Evolutionary conservation across 176 grass and related monocot genomes (phyloP).

Genomic region (Zea luxurians): DNA sequence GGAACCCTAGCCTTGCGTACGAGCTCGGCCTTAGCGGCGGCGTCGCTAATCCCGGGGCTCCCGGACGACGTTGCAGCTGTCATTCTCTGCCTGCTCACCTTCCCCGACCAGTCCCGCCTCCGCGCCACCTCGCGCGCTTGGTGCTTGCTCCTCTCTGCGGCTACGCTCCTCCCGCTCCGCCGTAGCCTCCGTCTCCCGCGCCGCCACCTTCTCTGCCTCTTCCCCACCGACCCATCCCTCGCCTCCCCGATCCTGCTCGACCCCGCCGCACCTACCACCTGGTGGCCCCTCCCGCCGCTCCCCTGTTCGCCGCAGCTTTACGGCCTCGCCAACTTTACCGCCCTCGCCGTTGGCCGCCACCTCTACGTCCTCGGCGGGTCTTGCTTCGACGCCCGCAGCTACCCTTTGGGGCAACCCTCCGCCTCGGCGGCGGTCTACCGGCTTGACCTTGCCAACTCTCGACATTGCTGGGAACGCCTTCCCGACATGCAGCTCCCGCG

Average conservation of each 20-base stretch:
- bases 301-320: slow-evolving; percentile 73
- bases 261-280: slow-evolving; percentile 57
- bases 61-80: slow-evolving; percentile 62
- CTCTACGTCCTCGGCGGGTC: slow-evolving; percentile 83
- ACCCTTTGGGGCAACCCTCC: slow-evolving; percentile 65
- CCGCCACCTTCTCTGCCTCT: slow-evolving; percentile 70
- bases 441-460: slow-evolving; percentile 59
- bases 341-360: slow-evolving; percentile 51
- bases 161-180: slow-evolving; percentile 64
- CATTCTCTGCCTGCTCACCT: slow-evolving; percentile 75
- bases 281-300: slow-evolving; percentile 63
- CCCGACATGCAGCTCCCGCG: slow-evolving; percentile 66
- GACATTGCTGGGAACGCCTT: slow-evolving; percentile 59
- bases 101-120: slow-evolving; percentile 69
- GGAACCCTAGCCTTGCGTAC: slow-evolving; percentile 41
- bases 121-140: slow-evolving; percentile 68
- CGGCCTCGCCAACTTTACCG: slow-evolving; percentile 63
- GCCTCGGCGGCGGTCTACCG: slow-evolving; percentile 62
- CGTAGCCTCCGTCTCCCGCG: slow-evolving; percentile 61
- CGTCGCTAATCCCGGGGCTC: slow-evolving; percentile 70
- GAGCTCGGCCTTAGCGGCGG: not conserved
- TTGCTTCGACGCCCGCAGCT: slow-evolving; percentile 78
- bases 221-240: slow-evolving; percentile 77
- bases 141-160: slow-evolving; percentile 59
- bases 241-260: slow-evolving; percentile 70